Evolutionary conservation across 2,329 filamentous ascomycete genomes (phyloP).

Genomic region (Stachybotrys elegans): DNA sequence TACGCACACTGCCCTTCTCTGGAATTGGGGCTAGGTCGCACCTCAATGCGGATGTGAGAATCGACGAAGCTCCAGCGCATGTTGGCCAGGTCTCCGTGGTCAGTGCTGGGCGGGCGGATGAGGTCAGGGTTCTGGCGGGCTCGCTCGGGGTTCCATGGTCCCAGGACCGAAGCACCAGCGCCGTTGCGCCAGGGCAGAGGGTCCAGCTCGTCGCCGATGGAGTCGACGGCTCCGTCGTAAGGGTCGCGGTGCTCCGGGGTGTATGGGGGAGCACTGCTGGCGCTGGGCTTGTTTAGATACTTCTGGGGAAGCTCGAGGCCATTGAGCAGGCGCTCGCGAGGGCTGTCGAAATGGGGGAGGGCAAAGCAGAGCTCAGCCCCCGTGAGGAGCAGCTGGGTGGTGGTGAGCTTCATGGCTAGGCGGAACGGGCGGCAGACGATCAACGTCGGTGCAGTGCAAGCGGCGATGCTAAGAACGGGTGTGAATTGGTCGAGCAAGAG

Average conservation of each 20-base stretch:
- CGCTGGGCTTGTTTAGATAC: slow-evolving; percentile 28
- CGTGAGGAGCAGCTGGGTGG: slow-evolving; percentile 19
- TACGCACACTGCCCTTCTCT: no score
- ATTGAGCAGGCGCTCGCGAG: slow-evolving; percentile 48
- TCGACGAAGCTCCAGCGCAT: slow-evolving; percentile 69
- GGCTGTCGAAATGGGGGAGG: slow-evolving; percentile 38
- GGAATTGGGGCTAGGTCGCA: slow-evolving; percentile 29
- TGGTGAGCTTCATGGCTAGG: slow-evolving; percentile 20
- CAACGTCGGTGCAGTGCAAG: no score
- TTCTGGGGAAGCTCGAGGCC: slow-evolving; percentile 41
- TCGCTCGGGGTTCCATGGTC: slow-evolving; percentile 63
- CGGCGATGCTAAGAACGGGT: no score
- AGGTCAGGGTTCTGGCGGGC: slow-evolving; percentile 67
- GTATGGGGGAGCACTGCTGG: slow-evolving; percentile 43
- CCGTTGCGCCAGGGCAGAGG: slow-evolving; percentile 62
- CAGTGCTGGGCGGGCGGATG: slow-evolving; percentile 66
- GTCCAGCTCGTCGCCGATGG: slow-evolving; percentile 54
- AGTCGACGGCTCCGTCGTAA: slow-evolving; percentile 57
- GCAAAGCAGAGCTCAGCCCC: slow-evolving; percentile 17
- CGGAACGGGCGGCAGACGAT: neutral
- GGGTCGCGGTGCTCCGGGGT: slow-evolving; percentile 55
- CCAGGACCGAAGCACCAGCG: slow-evolving; percentile 59
- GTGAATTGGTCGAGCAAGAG: no score
- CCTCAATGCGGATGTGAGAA: slow-evolving; percentile 59
- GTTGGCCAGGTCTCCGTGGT: slow-evolving; percentile 65